Conservation (phyloP, 371 early-diverging fungal species). For the Chytridium lagenaria region DNA sequence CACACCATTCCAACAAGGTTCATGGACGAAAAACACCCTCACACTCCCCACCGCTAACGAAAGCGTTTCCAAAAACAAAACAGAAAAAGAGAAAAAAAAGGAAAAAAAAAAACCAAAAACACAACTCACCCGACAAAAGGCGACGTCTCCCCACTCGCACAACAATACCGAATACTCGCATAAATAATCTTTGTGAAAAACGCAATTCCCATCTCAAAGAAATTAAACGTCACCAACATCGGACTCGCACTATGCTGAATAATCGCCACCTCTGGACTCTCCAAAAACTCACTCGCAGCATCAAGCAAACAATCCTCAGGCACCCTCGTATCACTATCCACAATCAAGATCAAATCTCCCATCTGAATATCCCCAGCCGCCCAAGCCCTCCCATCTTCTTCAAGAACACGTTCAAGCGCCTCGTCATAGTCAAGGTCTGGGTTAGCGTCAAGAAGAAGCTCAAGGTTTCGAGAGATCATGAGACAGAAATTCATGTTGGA, state of each 20-base stretch:
- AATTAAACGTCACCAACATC: constrained; percentile 29
- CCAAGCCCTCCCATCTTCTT: constrained; percentile 17
- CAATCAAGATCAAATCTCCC: constrained; percentile 29
- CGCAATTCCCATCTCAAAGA: constrained; percentile 34
- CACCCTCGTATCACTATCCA: constrained; percentile 34
- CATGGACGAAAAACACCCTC: no score
- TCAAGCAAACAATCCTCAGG: constrained; percentile 39
- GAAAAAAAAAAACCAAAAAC: not conserved
- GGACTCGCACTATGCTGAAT: constrained; percentile 18
- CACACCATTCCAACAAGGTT: not conserved
- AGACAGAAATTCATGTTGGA: constrained; percentile 37
- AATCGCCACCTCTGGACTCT: constrained; percentile 33
- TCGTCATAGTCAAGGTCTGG: constrained; percentile 27
- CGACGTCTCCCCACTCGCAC: constrained; percentile 26
- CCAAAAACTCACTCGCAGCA: constrained; percentile 26
- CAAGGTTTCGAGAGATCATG: constrained; percentile 17
- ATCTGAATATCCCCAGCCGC: constrained; percentile 30
- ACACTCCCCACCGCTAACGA: no score
- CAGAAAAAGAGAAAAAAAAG: no score
- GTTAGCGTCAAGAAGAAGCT: constrained; percentile 19
- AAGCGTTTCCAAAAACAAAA: no score
- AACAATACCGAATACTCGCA: constrained; percentile 24
- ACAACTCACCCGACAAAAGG: constrained; percentile 29
- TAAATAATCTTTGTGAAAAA: constrained; percentile 33
- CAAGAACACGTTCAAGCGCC: constrained; percentile 11